These are phyloP conservation scores for Sugiyamaella grinbergsii DNA, from an alignment of 1,139 yeast genomes.

Conservation along the genomic window DNA sequence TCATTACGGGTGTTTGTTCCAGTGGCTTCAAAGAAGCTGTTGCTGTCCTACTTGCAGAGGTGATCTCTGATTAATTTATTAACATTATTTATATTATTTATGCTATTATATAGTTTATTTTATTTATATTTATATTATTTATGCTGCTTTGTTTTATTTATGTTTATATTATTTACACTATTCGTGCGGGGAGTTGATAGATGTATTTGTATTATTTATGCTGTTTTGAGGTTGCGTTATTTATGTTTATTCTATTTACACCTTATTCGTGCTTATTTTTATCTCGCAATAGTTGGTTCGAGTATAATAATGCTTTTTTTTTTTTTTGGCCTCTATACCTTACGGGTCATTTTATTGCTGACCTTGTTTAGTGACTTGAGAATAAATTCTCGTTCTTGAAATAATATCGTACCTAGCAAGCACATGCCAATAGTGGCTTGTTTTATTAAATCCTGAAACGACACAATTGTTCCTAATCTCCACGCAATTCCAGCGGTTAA, in stretches of 20 bases:
- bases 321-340: slow-evolving; percentile 4
- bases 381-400: slow-evolving; percentile 10
- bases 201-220: no score
- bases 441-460: slow-evolving; percentile 17
- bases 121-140: slow-evolving; percentile 5
- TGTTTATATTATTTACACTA: not conserved
- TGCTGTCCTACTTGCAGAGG: slow-evolving; percentile 36
- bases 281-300: no score
- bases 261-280: no score
- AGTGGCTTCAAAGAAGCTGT: slow-evolving; percentile 81
- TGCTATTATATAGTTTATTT: slow-evolving; percentile 6
- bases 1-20: slow-evolving; percentile 78
- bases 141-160: not conserved
- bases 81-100: slow-evolving; percentile 8
- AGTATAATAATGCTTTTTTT: slow-evolving; percentile 4
- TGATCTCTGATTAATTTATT: slow-evolving; percentile 17
- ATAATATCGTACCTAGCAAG: slow-evolving; percentile 5
- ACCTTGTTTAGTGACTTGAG: slow-evolving; percentile 4
- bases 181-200: no score
- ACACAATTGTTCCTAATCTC: slow-evolving; percentile 21
- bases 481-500: slow-evolving; percentile 23
- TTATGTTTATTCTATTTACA: slow-evolving; percentile 6
- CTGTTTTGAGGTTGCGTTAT: no score
- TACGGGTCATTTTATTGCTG: not conserved
- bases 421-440: slow-evolving; percentile 19